Evolutionary conservation across 208 protist species (phyloP).

Genomic region (Porcisia deanei): DNA sequence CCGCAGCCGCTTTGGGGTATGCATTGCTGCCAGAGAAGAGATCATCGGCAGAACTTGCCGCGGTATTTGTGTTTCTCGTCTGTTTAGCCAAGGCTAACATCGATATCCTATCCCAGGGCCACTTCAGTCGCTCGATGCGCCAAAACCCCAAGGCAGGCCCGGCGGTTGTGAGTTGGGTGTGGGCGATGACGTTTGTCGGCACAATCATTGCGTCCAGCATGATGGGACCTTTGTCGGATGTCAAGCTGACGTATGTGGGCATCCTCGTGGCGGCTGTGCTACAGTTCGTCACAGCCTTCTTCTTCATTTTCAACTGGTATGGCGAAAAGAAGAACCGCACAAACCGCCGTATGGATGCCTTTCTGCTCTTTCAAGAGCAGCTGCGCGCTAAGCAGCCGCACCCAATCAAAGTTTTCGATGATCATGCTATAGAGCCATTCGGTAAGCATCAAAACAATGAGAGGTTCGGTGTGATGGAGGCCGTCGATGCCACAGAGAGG

Average conservation of each 20-base stretch:
- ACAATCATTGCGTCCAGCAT: constrained; percentile 38
- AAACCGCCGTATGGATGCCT: constrained; percentile 33
- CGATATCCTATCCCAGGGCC: constrained; percentile 63
- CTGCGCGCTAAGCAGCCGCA: neutral
- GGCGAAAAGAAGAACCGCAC: constrained; percentile 43
- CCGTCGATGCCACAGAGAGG: neutral
- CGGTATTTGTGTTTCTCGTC: constrained; percentile 41
- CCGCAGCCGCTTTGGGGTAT: constrained; percentile 27
- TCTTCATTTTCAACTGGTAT: constrained; percentile 59
- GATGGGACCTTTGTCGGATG: constrained; percentile 47
- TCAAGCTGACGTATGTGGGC: constrained; percentile 21
- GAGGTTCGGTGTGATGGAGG: neutral
- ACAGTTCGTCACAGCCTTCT: constrained; percentile 31
- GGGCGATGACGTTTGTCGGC: constrained; percentile 40
- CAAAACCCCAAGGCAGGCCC: constrained; percentile 31
- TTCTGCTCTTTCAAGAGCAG: constrained; percentile 13
- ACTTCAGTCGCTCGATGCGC: constrained; percentile 57
- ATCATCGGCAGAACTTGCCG: constrained; percentile 28
- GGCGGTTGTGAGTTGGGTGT: constrained; percentile 49
- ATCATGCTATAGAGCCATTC: constrained; percentile 9
- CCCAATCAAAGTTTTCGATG: neutral
- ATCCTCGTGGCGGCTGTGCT: constrained; percentile 32
- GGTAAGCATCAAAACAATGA: constrained; percentile 3
- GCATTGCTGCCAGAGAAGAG: constrained; percentile 36
- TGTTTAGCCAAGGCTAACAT: constrained; percentile 40